Evolutionary conservation across 2,329 filamentous ascomycete species (phyloP), one percentile per base, ranked within the genome.

Genomic region (Exophiala phaeomuriformis): DNA sequence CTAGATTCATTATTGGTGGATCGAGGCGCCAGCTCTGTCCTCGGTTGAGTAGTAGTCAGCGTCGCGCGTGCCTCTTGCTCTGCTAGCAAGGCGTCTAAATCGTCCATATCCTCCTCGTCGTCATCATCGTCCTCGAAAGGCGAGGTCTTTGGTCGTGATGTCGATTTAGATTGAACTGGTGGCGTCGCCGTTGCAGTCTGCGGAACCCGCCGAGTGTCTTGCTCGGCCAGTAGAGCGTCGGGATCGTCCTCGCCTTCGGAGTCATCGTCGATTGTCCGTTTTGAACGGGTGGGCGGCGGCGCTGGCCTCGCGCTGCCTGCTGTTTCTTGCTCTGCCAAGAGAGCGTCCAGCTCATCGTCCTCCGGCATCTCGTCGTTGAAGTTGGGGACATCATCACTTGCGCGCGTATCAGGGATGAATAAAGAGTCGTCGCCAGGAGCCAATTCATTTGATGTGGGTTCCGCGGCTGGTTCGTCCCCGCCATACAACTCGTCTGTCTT

Each of bases 181-280:
- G 40, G n/a, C 6, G 52, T 7, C 2, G 30, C n/a, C 12, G 52
- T 8, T 1, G 27, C 37, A 27, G 44, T 5, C n/a, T 44, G 43
- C 5, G 52, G 43, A 2, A 12, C 37, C n/a, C 49, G 37, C 31
- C 49, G 40, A 19, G 49, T 53, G 40, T 61, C 59, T 36, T 63
- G 59, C 37, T 63, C 57, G n/a, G 62, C 62, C 2, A 64, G 49
- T 30, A 64, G 39, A 9, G 61, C 62, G 52, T 64, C 62, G 28
- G 63, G 59, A 48, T 64, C 62, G 37, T 64, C 62, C 49, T 63
- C 58, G 39, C 60, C 61, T 50, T 62, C 59, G 8, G 55, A 60
- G 42, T 62, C 59, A 7, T 45, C 29, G 27, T 58, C 47, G 19
- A 37, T 30, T 7, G 37, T 27, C 41, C 33, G 44, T 32, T n/a